A percentile compares a stretch with the other conserved stretches of the same genome.
Evolutionary conservation across 495 filamentous ascomycete genomes (phyloP).

Genomic region (Thermothielavioides terrestris): DNA sequence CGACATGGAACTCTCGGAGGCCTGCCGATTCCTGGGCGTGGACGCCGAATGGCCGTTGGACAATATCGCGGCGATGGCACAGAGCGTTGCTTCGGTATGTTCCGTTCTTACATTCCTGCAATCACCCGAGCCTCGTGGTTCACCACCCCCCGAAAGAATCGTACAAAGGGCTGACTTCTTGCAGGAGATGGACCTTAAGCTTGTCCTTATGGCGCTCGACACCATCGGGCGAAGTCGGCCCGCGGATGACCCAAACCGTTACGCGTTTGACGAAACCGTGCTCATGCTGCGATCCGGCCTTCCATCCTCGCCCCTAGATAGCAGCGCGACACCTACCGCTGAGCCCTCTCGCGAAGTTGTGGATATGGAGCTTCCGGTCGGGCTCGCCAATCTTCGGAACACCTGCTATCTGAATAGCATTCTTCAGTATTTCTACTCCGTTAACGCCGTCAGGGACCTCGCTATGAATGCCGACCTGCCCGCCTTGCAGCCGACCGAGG

Average conservation of each 20-base stretch:
- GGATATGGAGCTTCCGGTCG: slow-evolving; percentile 57
- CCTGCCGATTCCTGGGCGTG: slow-evolving; percentile 11
- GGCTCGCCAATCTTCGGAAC: slow-evolving; percentile 86
- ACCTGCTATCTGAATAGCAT: slow-evolving; percentile 98
- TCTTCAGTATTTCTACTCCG: slow-evolving; percentile 88
- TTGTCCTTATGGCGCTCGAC: slow-evolving; percentile 17
- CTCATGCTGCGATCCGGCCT: slow-evolving; percentile 6
- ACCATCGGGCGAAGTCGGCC: neutral
- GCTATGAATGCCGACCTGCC: slow-evolving; percentile 63
- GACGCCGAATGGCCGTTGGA: slow-evolving; percentile 15
- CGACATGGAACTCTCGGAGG: slow-evolving; percentile 14
- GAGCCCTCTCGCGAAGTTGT: neutral
- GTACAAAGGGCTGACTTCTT: neutral
- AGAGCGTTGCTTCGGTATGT: slow-evolving; percentile 9
- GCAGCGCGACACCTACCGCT: neutral
- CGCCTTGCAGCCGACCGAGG: slow-evolving; percentile 52
- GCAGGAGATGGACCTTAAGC: slow-evolving; percentile 4
- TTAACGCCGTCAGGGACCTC: slow-evolving; percentile 73
- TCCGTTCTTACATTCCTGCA: no score
- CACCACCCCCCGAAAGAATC: no score
- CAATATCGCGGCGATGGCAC: slow-evolving; percentile 12
- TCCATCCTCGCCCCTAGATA: neutral
- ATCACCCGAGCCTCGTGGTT: no score
- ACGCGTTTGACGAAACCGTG: slow-evolving; percentile 10
- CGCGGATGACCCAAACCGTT: slow-evolving; percentile 7